Evolutionary conservation across 768 basidiomycete species (phyloP).

Genomic region (Kwoniella heveanensis): DNA sequence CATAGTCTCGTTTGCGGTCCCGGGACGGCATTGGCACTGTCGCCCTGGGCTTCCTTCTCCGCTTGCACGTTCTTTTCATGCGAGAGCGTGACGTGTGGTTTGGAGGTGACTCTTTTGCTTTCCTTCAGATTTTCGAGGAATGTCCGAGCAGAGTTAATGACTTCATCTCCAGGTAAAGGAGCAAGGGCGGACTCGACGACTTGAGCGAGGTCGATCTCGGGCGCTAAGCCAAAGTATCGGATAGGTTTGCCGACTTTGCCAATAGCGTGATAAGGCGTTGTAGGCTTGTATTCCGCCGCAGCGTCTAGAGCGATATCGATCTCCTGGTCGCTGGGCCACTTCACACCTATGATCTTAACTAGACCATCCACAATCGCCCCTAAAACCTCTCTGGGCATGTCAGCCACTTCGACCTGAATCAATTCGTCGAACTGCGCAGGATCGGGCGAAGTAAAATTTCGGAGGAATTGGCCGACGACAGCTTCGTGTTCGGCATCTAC

Average conservation of each 20-base stretch:
- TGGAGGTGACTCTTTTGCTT: conserved; percentile 60
- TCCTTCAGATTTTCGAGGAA: conserved; percentile 63
- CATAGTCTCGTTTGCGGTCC: conserved; percentile 58
- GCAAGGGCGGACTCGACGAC: conserved; percentile 57
- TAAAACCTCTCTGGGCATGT: conserved; percentile 64
- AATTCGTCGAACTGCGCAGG: conserved; percentile 64
- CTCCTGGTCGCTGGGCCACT: conserved; percentile 62
- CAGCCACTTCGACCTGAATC: conserved; percentile 59
- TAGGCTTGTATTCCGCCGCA: conserved; percentile 59
- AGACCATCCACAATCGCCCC: conserved; percentile 65
- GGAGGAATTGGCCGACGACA: conserved; percentile 80
- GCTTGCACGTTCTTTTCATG: conserved; percentile 63
- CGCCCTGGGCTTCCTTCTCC: conserved; percentile 36
- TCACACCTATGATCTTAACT: conserved; percentile 63
- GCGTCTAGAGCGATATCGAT: conserved; percentile 62
- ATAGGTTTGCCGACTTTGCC: conserved; percentile 47
- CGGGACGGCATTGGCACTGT: conserved; percentile 1
- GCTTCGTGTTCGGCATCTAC: conserved; percentile 68
- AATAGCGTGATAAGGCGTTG: conserved; percentile 40
- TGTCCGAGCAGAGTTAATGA: conserved; percentile 49
- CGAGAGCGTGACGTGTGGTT: conserved; percentile 85
- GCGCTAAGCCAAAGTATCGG: conserved; percentile 73
- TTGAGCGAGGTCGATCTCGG: conserved; percentile 67
- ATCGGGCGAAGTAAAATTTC: conserved; percentile 52
- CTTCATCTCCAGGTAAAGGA: conserved; percentile 9